Percentiles rank a stretch among this genome's conserved stretches.
phyloP scores from a whole-genome alignment of 2,329 filamentous ascomycete species.

The Podosphaera leucotricha region DNA sequence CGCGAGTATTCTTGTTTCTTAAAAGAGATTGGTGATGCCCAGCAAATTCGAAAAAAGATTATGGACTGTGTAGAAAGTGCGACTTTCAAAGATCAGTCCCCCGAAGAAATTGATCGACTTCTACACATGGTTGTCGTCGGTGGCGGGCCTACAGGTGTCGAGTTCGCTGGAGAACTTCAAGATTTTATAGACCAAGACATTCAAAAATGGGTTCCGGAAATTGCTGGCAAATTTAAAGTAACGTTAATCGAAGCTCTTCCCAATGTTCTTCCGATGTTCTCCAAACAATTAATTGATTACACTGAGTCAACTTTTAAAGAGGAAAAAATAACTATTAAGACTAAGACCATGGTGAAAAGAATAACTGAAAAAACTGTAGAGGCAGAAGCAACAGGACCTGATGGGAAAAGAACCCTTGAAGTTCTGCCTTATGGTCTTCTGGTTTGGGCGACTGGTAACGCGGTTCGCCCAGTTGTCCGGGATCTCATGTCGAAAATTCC shows the following conservation, averaged over 20 bases:
- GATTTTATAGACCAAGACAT: conserved; percentile 98
- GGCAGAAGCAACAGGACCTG: conserved; percentile 58
- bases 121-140: conserved; percentile 95
- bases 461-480: conserved; percentile 66
- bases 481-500: conserved; percentile 84
- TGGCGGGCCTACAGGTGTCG: conserved; percentile 87
- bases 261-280: conserved; percentile 93
- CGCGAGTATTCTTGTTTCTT: conserved; percentile 91
- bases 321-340: conserved; percentile 91
- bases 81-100: conserved; percentile 84
- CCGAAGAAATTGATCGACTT: conserved; percentile 75
- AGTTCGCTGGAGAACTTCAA: conserved; percentile 94
- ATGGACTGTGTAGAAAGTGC: conserved; percentile 99
- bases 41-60: conserved; percentile 91
- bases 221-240: conserved; percentile 85
- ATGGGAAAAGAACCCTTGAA: conserved; percentile 63
- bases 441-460: conserved; percentile 96
- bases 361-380: conserved; percentile 85
- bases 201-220: conserved; percentile 93
- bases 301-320: conserved; percentile 98
- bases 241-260: conserved; percentile 93
- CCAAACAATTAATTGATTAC: conserved; percentile 97
- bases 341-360: conserved; percentile 97
- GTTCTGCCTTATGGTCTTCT: conserved; percentile 82
- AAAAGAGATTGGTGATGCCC: conserved; percentile 93